phyloP scores from a whole-genome alignment of 164 flowering plant species.

The Taxillus chinensis region DNA sequence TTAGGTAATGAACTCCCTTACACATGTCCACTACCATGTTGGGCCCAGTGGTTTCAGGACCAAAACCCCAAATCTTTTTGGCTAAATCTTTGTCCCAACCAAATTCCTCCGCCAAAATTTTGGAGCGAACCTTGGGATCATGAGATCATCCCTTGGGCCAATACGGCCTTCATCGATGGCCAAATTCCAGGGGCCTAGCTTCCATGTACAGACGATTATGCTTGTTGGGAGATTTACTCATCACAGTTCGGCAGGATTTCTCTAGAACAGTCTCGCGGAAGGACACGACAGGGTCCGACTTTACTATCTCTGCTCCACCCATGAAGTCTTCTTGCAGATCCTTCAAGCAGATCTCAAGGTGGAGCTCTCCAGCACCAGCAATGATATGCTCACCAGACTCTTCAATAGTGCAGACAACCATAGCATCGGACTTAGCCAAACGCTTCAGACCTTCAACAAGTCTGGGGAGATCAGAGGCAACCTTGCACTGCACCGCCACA shows the following conservation, averaged over 20 bases:
- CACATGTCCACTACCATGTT: constrained; percentile 6
- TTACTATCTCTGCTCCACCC: constrained; percentile 3
- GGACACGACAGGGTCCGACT: constrained; percentile 1
- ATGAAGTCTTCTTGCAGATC: constrained; percentile 2
- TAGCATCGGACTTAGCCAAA: not conserved
- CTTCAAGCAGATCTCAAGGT: constrained; percentile 1
- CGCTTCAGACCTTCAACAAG: constrained; percentile 3
- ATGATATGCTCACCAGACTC: constrained; percentile 4
- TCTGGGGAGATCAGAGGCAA: constrained; percentile 1
- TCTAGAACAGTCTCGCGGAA: constrained; percentile 3
- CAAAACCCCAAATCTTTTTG: constrained; percentile 1
- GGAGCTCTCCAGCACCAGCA: constrained; percentile 5
- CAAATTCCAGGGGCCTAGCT: not conserved
- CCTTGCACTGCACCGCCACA: constrained; percentile 2
- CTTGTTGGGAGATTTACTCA: constrained; percentile 5
- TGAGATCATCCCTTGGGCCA: constrained; percentile 2
- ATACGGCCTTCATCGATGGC: constrained; percentile 3
- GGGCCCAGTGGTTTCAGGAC: constrained; percentile 4
- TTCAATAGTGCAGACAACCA: not conserved
- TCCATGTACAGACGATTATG: constrained; percentile 3
- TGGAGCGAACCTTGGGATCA: constrained; percentile 1
- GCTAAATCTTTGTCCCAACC: constrained; percentile 3
- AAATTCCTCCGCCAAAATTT: not conserved
- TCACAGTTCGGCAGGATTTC: constrained; percentile 2
- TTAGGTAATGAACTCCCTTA: constrained; percentile 3